Percentiles rank a stretch among this genome's conserved stretches.
These are phyloP conservation scores for Magnaporthiopsis poae DNA, from an alignment of 2,329 filamentous ascomycete genomes.

Conservation along the genomic window DNA sequence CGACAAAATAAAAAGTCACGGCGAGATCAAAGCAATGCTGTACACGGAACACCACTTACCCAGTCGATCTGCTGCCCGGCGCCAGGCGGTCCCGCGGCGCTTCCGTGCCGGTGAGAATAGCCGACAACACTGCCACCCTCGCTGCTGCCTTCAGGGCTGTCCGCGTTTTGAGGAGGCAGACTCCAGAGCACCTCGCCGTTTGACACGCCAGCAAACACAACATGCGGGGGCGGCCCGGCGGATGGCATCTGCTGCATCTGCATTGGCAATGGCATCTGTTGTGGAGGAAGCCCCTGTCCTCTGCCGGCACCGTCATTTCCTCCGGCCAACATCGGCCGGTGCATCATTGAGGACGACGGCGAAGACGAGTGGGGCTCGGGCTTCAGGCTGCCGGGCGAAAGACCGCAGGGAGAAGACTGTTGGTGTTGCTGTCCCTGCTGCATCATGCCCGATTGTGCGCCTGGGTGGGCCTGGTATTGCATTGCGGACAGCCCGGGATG, in stretches of 20 bases:
- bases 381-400: slow-evolving; percentile 7
- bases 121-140: slow-evolving; percentile 28
- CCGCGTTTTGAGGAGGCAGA: slow-evolving; percentile 27
- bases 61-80: slow-evolving; percentile 51
- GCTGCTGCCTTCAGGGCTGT: slow-evolving; percentile 30
- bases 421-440: slow-evolving; percentile 11
- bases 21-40: not conserved
- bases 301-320: not conserved
- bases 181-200: slow-evolving; percentile 39
- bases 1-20: too few species aligned
- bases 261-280: slow-evolving; percentile 4
- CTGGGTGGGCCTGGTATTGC: not conserved
- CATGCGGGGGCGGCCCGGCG: slow-evolving; percentile 16
- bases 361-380: not conserved
- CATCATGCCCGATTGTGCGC: slow-evolving; percentile 10
- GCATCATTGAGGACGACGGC: not conserved
- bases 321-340: slow-evolving; percentile 2
- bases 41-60: slow-evolving; percentile 34
- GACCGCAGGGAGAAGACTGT: slow-evolving; percentile 5
- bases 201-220: slow-evolving; percentile 37
- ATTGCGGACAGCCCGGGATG: not conserved
- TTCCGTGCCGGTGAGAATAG: slow-evolving; percentile 2
- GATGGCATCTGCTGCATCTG: slow-evolving; percentile 9
- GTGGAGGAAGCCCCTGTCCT: slow-evolving; percentile 3
- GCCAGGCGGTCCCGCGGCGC: slow-evolving; percentile 3